Evolutionary conservation across 495 filamentous ascomycete species (phyloP).

Genomic region (Hapsidospora chrysogenum): DNA sequence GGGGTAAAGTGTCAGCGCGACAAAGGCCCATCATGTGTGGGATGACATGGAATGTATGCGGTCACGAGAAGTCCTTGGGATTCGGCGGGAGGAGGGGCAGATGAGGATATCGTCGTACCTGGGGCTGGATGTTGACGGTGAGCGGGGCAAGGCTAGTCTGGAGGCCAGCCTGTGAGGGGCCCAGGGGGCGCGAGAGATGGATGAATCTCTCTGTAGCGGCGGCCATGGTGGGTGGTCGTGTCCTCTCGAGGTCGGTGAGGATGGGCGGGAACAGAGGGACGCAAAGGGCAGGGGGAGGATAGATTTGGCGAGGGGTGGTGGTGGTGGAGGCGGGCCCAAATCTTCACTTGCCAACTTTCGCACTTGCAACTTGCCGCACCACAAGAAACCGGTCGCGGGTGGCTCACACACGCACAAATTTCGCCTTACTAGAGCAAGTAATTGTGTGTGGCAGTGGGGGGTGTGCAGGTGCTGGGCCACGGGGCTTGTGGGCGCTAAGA

Average conservation of each 20-base stretch:
- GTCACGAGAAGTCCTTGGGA: no score
- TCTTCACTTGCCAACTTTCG: constrained; percentile 10
- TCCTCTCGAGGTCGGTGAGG: constrained; percentile 1
- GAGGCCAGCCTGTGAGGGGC: constrained; percentile 57
- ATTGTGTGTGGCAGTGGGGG: constrained; percentile 2
- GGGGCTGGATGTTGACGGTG: constrained; percentile 84
- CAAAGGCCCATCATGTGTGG: no score
- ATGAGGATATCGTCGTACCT: constrained; percentile 71
- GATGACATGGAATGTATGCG: no score
- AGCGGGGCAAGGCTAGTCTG: constrained; percentile 76
- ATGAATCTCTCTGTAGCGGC: constrained; percentile 65
- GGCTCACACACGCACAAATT: no score
- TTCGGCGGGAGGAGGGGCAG: constrained; percentile 60
- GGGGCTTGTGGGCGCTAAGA: constrained; percentile 26
- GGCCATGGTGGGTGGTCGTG: constrained; percentile 48
- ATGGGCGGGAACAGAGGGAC: not conserved
- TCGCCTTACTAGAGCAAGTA: no score
- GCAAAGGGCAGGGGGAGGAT: not conserved
- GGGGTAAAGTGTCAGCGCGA: no score
- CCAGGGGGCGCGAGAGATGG: constrained; percentile 84
- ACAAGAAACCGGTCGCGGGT: no score
- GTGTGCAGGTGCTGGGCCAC: no score
- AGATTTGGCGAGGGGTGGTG: not conserved
- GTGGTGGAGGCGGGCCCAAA: not conserved
- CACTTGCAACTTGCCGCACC: no score